phyloP scores from a whole-genome alignment of 129 eudicot genomes.

The Silybum marianum region DNA sequence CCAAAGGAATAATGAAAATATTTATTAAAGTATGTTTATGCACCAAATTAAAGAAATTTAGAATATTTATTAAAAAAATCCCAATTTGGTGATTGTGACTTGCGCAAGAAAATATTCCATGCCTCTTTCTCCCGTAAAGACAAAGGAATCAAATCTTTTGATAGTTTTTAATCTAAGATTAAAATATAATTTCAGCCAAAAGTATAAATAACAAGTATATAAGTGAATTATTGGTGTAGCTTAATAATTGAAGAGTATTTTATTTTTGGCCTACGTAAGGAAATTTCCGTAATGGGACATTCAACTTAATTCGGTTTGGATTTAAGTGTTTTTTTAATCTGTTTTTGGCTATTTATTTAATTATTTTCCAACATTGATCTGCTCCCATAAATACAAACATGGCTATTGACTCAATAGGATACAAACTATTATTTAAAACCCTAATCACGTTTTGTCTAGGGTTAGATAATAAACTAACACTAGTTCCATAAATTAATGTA shows the following conservation, averaged over 20 bases:
- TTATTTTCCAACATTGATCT: conserved; percentile 5
- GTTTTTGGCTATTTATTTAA: background rate
- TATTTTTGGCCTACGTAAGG: conserved; percentile 2
- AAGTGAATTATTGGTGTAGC: conserved; percentile 11
- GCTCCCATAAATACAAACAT: conserved; percentile 20
- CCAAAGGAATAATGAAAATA: background rate
- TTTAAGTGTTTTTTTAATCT: conserved; percentile 5
- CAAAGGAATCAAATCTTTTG: conserved; percentile 19
- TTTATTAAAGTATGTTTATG: background rate
- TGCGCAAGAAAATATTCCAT: conserved; percentile 31
- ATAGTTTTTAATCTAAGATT: background rate
- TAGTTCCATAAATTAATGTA: background rate
- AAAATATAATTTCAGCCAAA: conserved; percentile 1
- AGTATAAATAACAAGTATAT: background rate
- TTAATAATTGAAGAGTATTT: conserved; percentile 22
- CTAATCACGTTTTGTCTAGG: background rate
- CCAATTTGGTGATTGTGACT: conserved; percentile 24
- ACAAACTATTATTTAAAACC: background rate
- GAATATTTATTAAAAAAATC: background rate
- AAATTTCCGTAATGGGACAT: conserved; percentile 13
- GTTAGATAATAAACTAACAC: background rate
- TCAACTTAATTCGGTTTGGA: conserved; percentile 8
- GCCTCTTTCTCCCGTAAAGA: conserved; percentile 22
- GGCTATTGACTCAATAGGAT: background rate
- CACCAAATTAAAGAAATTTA: background rate